Base-by-base conservation (phyloP, 2,329 filamentous ascomycete species). In the Dothideomycetidae sp. region DNA sequence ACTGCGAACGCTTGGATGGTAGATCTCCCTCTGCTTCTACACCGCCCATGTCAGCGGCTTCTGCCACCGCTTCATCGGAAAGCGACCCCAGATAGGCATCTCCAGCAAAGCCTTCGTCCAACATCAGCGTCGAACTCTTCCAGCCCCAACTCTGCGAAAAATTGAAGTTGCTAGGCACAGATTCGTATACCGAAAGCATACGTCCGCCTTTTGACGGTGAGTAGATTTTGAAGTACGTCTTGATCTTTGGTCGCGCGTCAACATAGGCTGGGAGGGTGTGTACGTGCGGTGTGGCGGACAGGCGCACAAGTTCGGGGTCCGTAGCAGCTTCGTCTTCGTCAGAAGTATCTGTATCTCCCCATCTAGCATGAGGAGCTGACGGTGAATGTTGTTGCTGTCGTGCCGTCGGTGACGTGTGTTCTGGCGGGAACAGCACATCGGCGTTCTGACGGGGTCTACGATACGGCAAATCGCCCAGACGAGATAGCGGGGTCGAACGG, bases 141-240 rank as follows among this genome's bases (percentile, higher is more conserved):
- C 70, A 73, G 1, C 70, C 70, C 70, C 70, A 73, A 44, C 65
- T 70, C 53, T 74, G 70, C 32, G 63, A 67, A 49, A 73, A 73
- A 47, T 73, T 72, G 51, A 74, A 74, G 39, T 61, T 61, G 46
- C 73, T 70, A 1, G 70, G 70, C 3, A 68, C 68, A 31, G 60
- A 66, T 44, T 72, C 69, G 45, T 73, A 73, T n/a, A 73, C 68
- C 36, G 63, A 68, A 23, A 74, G 50, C 59, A 73, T 66, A 10
- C 70, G 54, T 3, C 70, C 70, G n/a, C 68, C 70, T 44, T 71
- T 70, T 14, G 60, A 66, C 0, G 70, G 70, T n/a, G 59, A 65
- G 53, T 72, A 74, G 36, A 74, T 73, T 49, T 73, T 73, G 55
- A 73, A 74, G 46, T 74, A 74, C 0, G 70, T 73, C 47, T 66